A percentile compares a stretch with the other conserved stretches of the same genome.
Conservation (phyloP, 495 filamentous ascomycete genomes). For the Penicillium tannophilum region DNA sequence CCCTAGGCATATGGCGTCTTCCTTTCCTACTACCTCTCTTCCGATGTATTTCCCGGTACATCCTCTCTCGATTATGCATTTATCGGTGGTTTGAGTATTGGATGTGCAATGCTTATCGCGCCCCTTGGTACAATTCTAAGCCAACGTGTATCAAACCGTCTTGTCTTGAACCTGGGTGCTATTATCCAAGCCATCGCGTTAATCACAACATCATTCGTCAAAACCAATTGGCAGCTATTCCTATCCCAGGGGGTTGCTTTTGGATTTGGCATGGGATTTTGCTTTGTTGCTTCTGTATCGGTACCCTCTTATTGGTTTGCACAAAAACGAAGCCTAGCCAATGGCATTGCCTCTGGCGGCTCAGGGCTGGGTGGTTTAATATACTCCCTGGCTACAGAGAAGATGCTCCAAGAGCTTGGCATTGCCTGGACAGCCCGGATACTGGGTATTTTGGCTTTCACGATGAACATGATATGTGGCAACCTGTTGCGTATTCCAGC, state of each 20-base stretch:
- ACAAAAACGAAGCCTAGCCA: conserved; percentile 50
- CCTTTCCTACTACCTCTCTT: conserved; percentile 51
- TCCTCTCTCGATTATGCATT: conserved; percentile 53
- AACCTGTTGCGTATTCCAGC: conserved; percentile 31
- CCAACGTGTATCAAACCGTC: conserved; percentile 36
- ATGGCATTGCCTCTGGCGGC: conserved; percentile 50
- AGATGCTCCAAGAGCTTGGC: conserved; percentile 47
- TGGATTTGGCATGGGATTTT: conserved; percentile 54
- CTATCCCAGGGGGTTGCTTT: conserved; percentile 51
- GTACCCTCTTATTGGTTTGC: conserved; percentile 57
- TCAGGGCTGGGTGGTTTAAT: conserved; percentile 53
- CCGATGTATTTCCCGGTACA: conserved; percentile 45
- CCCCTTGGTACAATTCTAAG: conserved; percentile 43
- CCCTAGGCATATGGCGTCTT: conserved; percentile 48
- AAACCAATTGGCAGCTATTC: conserved; percentile 52
- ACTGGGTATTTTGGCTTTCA: conserved; percentile 47
- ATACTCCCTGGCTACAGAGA: conserved; percentile 47
- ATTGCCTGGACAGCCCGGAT: conserved; percentile 54
- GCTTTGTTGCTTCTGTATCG: conserved; percentile 50
- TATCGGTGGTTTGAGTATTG: conserved; percentile 53
- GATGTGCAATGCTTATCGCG: conserved; percentile 48
- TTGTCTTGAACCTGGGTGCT: conserved; percentile 42
- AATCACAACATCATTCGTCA: conserved; percentile 51
- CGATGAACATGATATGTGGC: conserved; percentile 40
- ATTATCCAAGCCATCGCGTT: conserved; percentile 41